phyloP scores from a whole-genome alignment of 169 alveolate species.

The Fabrea salina region DNA sequence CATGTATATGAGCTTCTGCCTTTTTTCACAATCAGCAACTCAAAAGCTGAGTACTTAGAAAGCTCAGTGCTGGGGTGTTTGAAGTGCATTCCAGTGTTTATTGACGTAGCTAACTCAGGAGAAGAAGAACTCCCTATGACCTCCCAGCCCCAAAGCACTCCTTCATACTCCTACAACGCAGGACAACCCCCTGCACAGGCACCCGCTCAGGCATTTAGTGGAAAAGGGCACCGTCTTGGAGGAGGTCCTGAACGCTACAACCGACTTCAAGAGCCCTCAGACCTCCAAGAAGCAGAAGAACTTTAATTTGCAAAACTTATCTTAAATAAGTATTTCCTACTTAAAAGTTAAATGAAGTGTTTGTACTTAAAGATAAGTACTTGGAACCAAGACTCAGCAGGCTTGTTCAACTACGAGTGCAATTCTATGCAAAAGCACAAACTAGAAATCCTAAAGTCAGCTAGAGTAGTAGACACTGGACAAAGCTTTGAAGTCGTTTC shows the following conservation, averaged over 20 bases:
- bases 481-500: too few species aligned
- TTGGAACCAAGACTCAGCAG: slow-evolving; percentile 61
- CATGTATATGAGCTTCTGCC: slow-evolving; percentile 24
- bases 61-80: not conserved
- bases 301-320: too few species aligned
- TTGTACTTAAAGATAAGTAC: too few species aligned
- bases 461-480: too few species aligned
- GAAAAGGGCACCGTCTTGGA: slow-evolving; percentile 26
- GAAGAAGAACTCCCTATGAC: not conserved
- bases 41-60: not conserved
- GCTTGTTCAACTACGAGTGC: slow-evolving; percentile 55
- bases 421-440: too few species aligned
- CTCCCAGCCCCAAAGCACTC: not conserved
- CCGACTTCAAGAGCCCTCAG: too few species aligned
- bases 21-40: not conserved
- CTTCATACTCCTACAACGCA: not conserved
- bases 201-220: not conserved
- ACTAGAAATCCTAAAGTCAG: too few species aligned
- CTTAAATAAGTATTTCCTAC: too few species aligned
- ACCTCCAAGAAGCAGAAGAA: too few species aligned
- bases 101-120: not conserved
- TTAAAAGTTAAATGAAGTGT: too few species aligned
- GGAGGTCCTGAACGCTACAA: not conserved
- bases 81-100: not conserved
- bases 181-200: not conserved